phyloP scores from a whole-genome alignment of 495 filamentous ascomycete genomes.

The Alectoria sarmentosa region DNA sequence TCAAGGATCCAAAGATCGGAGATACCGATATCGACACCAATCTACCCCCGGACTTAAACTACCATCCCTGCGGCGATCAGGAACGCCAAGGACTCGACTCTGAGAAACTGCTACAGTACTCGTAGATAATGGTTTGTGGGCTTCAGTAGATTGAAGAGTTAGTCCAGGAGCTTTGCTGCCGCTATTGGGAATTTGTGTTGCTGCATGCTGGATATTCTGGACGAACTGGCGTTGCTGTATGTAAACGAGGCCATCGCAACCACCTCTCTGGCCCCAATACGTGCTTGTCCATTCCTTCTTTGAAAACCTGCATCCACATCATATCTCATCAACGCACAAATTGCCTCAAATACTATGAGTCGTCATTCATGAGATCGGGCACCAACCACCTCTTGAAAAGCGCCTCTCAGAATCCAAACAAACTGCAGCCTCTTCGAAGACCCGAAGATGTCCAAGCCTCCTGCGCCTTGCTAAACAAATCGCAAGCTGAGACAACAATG shows the following conservation, averaged over 20 bases:
- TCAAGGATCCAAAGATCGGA: background rate
- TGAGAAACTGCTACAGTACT: background rate
- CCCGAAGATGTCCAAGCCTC: background rate
- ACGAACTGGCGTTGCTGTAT: too few species aligned
- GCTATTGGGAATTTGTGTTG: background rate
- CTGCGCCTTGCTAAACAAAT: slow-evolving; percentile 22
- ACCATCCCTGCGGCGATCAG: slow-evolving; percentile 8
- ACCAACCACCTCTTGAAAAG: background rate
- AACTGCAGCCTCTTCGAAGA: background rate
- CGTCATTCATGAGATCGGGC: background rate
- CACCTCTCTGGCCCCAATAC: background rate
- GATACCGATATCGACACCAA: background rate
- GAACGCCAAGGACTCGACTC: background rate
- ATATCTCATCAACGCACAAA: background rate
- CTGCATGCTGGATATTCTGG: background rate
- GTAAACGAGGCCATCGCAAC: background rate
- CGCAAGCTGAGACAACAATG: slow-evolving; percentile 11
- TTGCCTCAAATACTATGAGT: background rate
- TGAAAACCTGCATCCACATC: background rate
- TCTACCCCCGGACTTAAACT: background rate
- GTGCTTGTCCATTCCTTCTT: background rate
- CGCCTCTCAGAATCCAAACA: background rate
- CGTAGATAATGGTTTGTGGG: background rate
- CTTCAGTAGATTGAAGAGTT: background rate
- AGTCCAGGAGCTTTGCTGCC: background rate